Evolutionary conservation across 1,139 yeast species (phyloP).

Genomic region (Kluyveromyces sp.): DNA sequence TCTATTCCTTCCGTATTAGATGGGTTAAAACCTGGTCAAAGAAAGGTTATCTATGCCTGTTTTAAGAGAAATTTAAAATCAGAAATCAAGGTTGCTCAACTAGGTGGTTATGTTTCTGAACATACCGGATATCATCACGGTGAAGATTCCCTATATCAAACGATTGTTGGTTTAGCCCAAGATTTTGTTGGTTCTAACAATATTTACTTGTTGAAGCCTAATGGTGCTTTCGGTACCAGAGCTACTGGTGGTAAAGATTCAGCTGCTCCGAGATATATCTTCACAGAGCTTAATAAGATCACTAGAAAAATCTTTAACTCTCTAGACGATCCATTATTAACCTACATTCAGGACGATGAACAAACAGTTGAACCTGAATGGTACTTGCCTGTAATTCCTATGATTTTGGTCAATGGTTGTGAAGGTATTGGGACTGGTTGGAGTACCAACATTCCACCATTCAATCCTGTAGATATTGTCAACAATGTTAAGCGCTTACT

Average conservation of each 20-base stretch:
- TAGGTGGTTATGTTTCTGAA: conserved; percentile 85
- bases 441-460: conserved; percentile 91
- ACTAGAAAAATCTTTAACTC: conserved; percentile 73
- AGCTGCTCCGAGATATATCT: conserved; percentile 97
- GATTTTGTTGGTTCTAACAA: conserved; percentile 92
- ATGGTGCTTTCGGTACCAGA: conserved; percentile 96
- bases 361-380: conserved; percentile 92
- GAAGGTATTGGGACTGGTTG: conserved; percentile 99
- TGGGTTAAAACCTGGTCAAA: conserved; percentile 96
- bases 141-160: conserved; percentile 77
- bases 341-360: conserved; percentile 87
- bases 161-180: conserved; percentile 91
- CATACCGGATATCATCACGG: conserved; percentile 96
- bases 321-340: conserved; percentile 70
- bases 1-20: conserved; percentile 92
- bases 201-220: conserved; percentile 74
- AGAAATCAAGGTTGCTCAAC: conserved; percentile 85
- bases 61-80: conserved; percentile 69
- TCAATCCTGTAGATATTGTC: conserved; percentile 79
- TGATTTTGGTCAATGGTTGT: conserved; percentile 87
- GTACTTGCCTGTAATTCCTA: conserved; percentile 89
- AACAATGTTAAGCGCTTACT: conserved; percentile 63
- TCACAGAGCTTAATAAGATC: conserved; percentile 71
- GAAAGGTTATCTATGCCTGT: conserved; percentile 85
- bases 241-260: conserved; percentile 98